These are phyloP conservation scores for Serendipita sp. DNA, from an alignment of 768 basidiomycete species.

Conservation along the genomic window DNA sequence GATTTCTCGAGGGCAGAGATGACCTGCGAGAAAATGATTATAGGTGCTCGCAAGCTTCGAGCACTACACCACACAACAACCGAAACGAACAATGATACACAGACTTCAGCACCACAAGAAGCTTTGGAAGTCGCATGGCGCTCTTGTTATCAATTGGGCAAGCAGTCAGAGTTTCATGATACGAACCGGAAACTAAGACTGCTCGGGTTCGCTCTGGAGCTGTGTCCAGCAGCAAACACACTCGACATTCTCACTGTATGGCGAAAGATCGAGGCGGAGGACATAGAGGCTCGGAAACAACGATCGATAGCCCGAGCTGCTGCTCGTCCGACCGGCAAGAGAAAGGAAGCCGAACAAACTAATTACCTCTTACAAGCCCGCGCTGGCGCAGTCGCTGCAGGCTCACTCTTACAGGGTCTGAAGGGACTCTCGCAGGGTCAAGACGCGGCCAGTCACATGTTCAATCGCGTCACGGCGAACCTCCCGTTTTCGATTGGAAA, in stretches of 20 bases:
- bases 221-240: slow-evolving; percentile 71
- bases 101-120: slow-evolving; percentile 26
- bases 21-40: slow-evolving; percentile 55
- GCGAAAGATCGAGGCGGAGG: slow-evolving; percentile 57
- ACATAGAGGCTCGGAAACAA: slow-evolving; percentile 32
- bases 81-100: slow-evolving; percentile 19
- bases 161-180: slow-evolving; percentile 62
- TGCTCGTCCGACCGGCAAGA: neutral
- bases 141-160: slow-evolving; percentile 73
- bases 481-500: slow-evolving; percentile 52
- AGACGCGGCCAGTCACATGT: slow-evolving; percentile 45
- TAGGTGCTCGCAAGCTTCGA: slow-evolving; percentile 37
- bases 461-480: slow-evolving; percentile 58
- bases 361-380: neutral
- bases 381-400: neutral
- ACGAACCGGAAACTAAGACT: slow-evolving; percentile 48
- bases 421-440: slow-evolving; percentile 5
- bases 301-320: slow-evolving; percentile 6
- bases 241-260: slow-evolving; percentile 64
- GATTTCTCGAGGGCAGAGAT: slow-evolving; percentile 66
- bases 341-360: neutral
- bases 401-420: neutral
- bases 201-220: slow-evolving; percentile 65
- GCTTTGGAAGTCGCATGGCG: slow-evolving; percentile 81
- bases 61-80: slow-evolving; percentile 4